Evolutionary conservation across 129 eudicot genomes (phyloP), one percentile per base, ranked within the genome.

Genomic region (Centella asiatica): DNA sequence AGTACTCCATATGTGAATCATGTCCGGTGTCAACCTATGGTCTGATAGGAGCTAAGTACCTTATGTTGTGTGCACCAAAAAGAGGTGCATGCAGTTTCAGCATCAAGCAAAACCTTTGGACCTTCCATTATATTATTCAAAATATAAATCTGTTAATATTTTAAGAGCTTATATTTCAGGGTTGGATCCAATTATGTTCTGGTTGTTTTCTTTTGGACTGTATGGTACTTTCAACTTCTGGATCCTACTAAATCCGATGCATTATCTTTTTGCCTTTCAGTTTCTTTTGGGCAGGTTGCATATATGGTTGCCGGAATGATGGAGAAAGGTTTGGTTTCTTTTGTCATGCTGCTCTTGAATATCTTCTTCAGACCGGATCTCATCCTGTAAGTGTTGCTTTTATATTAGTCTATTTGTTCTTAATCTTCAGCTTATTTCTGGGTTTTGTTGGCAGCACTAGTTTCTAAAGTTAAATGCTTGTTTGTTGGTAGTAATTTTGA

Each of bases 341-440:
- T 72, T 93, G 99, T 70, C 95, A 93, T 74, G 95, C 99, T 46
- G 96, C 96, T 63, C 95, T 93, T 18, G 99, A 93, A 60, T 93
- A 77, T 76, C 95, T 93, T 77, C 88, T 78, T 68, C 99, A 93
- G 79, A 82, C 75, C 75, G 99, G 99, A 71, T 87, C 76, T 67
- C 90, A 82, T 85, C 99, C 96, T 54, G 99, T 93, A 87, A 82
- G 98, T 76, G 44, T 39, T 68, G 57, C 60, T 25, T 49, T 69
- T 47, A 37, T 64, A 39, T 34, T 52, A 15, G n/a, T 55, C 14
- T 1, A 29, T 23, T 56, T 18, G 48, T 22, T 15, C 22, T 3
- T n/a, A 36, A 18, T 7, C 25, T 20, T 22, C 15, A 34, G 2
- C 46, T 20, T 54, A 15, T 34, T 58, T 28, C 62, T 49, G 18